Evolutionary conservation across 2,329 filamentous ascomycete species (phyloP).

Genomic region (Fusarium tuaranense): DNA sequence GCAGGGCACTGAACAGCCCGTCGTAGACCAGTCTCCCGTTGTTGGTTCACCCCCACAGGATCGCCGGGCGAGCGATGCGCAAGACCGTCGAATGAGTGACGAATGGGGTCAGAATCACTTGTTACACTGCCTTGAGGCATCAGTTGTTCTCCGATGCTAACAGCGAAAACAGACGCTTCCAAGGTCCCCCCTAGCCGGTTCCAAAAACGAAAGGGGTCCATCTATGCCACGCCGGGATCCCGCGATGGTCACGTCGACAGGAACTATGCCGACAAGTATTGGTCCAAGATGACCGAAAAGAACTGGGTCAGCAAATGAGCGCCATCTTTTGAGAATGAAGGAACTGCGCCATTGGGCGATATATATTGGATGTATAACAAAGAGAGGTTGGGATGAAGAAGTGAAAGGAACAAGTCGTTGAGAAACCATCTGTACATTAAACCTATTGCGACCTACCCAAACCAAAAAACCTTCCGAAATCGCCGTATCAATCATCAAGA

Average conservation of each 20-base stretch:
- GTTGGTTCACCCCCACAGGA: conserved; percentile 32
- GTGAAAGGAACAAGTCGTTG: conserved; percentile 29
- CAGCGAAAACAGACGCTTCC: conserved; percentile 63
- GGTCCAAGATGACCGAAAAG: conserved; percentile 69
- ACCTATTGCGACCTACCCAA: conserved; percentile 30
- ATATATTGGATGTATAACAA: conserved; percentile 22
- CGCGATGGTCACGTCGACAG: conserved; percentile 73
- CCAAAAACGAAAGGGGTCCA: conserved; percentile 76
- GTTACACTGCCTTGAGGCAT: not conserved
- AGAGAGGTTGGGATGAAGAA: not conserved
- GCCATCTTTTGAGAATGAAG: not conserved
- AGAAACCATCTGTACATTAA: conserved; percentile 36
- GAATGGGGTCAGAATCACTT: conserved; percentile 60
- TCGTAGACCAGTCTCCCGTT: conserved; percentile 48
- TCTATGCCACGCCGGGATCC: conserved; percentile 73
- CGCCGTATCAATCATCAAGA: conserved; percentile 68
- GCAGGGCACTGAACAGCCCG: conserved; percentile 39
- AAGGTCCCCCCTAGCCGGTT: conserved; percentile 76
- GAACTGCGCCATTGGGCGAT: not conserved
- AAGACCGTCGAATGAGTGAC: conserved; percentile 54
- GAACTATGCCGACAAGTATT: conserved; percentile 70
- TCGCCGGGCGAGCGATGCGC: conserved; percentile 38
- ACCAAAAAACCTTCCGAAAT: conserved; percentile 16
- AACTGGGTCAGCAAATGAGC: conserved; percentile 52
- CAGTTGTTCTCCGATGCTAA: conserved; percentile 4